Evolutionary conservation across 495 filamentous ascomycete genomes (phyloP).

Genomic region (Achaetomiella virescens): DNA sequence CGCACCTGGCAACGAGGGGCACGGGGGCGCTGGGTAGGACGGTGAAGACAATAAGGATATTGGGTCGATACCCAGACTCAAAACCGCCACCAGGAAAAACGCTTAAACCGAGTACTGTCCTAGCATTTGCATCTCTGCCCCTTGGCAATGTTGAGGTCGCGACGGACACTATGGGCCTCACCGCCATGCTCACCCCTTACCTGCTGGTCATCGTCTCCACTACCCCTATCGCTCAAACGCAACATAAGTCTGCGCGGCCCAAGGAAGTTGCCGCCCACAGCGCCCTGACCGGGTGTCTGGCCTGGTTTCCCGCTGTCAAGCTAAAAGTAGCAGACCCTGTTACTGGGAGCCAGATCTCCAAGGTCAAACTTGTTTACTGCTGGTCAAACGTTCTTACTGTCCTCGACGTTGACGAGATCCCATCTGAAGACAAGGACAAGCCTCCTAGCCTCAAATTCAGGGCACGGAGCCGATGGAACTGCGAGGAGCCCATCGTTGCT

Average conservation of each 20-base stretch:
- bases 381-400: slow-evolving; percentile 97
- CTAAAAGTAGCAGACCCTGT: slow-evolving; percentile 65
- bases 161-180: slow-evolving; percentile 83
- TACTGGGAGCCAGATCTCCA: slow-evolving; percentile 52
- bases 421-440: slow-evolving; percentile 59
- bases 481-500: slow-evolving; percentile 91
- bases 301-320: slow-evolving; percentile 95
- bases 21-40: slow-evolving; percentile 77
- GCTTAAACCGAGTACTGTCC: slow-evolving; percentile 88
- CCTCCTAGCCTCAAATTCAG: slow-evolving; percentile 73
- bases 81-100: slow-evolving; percentile 51
- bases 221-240: slow-evolving; percentile 89
- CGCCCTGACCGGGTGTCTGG: slow-evolving; percentile 85
- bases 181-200: slow-evolving; percentile 94
- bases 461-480: slow-evolving; percentile 82
- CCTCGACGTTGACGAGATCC: slow-evolving; percentile 72
- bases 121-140: slow-evolving; percentile 85
- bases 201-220: slow-evolving; percentile 94
- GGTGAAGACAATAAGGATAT: slow-evolving; percentile 81
- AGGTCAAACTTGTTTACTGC: slow-evolving; percentile 90
- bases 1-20: slow-evolving; percentile 87
- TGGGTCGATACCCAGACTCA: slow-evolving; percentile 80
- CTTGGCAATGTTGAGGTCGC: slow-evolving; percentile 85
- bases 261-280: slow-evolving; percentile 86
- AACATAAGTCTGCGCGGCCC: slow-evolving; percentile 83